A percentile compares a stretch with the other conserved stretches of the same genome.
phyloP scores from a whole-genome alignment of 306 rosid genomes.

The apple (Malus domestica) region ASM211411v1 NC_041802.1:6045001-6045500 shows the following conservation, averaged over 20 bases:
- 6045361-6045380: conserved; percentile 39
- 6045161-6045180: no score
- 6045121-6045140: no score
- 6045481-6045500: conserved; percentile 86
- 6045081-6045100: no score
- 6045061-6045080: no score
- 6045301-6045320: conserved; percentile 85
- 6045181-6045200: not conserved
- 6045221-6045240: not conserved
- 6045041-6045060: no score
- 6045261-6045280: conserved; percentile 49
- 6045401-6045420: conserved; percentile 10
- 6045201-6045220: not conserved
- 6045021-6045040: no score
- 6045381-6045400: conserved; percentile 16
- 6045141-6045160: no score
- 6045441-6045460: conserved; percentile 78
- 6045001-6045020: not conserved
- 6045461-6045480: conserved; percentile 92
- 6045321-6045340: conserved; percentile 70
- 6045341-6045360: conserved; percentile 80
- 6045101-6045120: no score
- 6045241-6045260: not conserved
- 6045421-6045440: conserved; percentile 18
- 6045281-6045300: conserved; percentile 63